Conservation (phyloP, 345 rosid genomes). For the Eutrema yunnanense region DNA sequence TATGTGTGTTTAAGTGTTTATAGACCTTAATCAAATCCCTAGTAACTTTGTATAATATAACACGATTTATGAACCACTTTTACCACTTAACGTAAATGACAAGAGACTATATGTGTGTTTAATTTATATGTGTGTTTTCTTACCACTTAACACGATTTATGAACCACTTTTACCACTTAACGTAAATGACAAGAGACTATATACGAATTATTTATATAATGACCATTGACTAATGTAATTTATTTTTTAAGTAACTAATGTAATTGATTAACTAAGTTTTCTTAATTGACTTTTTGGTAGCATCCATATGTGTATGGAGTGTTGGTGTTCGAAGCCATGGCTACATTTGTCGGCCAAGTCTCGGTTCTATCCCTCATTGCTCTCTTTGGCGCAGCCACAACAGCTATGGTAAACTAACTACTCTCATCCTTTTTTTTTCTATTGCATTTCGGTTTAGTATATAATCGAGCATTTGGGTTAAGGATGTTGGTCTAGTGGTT, state of each 20-base stretch:
- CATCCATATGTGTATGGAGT: constrained; percentile 81
- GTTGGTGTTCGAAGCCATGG: constrained; percentile 77
- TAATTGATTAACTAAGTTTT: not conserved
- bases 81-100: not conserved
- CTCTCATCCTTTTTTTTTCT: not conserved
- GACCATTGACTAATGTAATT: not conserved
- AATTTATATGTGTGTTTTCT: no score
- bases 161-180: not conserved
- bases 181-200: not conserved
- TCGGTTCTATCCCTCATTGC: constrained; percentile 80
- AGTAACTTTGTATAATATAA: not conserved
- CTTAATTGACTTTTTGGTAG: constrained; percentile 30
- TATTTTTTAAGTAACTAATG: not conserved
- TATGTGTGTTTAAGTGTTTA: not conserved
- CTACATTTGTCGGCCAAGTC: constrained; percentile 81
- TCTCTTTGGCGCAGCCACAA: constrained; percentile 78
- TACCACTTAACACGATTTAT: not conserved
- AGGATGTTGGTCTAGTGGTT: no score
- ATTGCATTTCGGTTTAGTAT: not conserved
- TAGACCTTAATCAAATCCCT: not conserved
- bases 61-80: not conserved
- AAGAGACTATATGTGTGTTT: no score
- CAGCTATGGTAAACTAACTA: constrained; percentile 62
- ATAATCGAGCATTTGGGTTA: not conserved
- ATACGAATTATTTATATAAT: not conserved